Base-by-base conservation (phyloP, 2,329 filamentous ascomycete species). In the Colletotrichum orchidophilum region DNA sequence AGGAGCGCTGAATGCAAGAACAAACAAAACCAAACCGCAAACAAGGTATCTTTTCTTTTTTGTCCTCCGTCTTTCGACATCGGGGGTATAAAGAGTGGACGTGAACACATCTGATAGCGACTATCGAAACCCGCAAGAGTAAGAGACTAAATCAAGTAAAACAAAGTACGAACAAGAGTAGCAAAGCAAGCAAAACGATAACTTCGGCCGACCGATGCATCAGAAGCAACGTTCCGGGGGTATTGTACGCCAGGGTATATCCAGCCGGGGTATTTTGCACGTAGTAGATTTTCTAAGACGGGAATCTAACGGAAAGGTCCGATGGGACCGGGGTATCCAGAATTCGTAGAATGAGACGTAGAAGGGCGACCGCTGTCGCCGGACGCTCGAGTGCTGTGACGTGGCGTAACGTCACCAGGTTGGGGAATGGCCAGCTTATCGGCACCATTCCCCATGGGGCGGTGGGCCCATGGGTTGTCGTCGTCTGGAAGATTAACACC, bases 401-500 rank as follows among this genome's bases (percentile, higher is more conserved):
- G 93, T 75, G 94, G 94, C 50, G 94, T 97, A 76, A 91, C 88
- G 82, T 97, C 94, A 80, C 94, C 94, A 73, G 93, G 89, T 79
- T 93, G 87, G 81, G 92, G 86, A 73, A 92, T 87, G 80, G 90
- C 82, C 78, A 91, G 82, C 81, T 92, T 93, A 80, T 92, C 85
- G 77, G 86, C 85, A 79, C 89, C 90, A 80, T 91, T 93, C 78
- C 89, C 88, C 76, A 91, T 88, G 76, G 90, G 89, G 74, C 90
- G 89, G 62, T 83, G 83, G 63, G 87, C 83, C 90, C 90, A 92
- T 49, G 88, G 87, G 80, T 90, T 89, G 76, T 98, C 95, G 74
- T 97, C 94, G 77, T 98, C 96, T 73, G 93, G 88, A 75, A 98
- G 90, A 80, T 98, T 98, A 79, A 98, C 95, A 77, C 95, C 96